A percentile compares a stretch with the other conserved stretches of the same genome.
Evolutionary conservation across 345 rosid genomes (phyloP).

Genomic region (Mangifera indica): DNA sequence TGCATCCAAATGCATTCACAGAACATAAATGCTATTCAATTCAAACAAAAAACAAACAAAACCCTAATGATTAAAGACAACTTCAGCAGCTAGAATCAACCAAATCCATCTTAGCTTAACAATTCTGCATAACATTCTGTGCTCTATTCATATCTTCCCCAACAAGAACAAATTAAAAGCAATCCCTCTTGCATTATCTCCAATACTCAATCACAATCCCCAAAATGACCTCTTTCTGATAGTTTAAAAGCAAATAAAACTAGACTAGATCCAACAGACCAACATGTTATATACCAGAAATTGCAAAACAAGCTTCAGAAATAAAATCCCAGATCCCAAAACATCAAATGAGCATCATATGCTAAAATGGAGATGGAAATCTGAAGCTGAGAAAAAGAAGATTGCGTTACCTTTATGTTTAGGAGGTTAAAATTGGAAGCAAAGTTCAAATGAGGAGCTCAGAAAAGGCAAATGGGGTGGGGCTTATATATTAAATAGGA

Average conservation of each 20-base stretch:
- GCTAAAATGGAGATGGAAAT: no score
- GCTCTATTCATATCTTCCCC: neutral
- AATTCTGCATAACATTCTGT: neutral
- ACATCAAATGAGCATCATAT: neutral
- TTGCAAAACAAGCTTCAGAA: neutral
- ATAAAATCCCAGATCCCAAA: neutral
- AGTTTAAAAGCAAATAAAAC: neutral
- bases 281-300: neutral
- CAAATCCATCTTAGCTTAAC: neutral
- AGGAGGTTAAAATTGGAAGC: constrained; percentile 5
- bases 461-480: no score
- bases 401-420: constrained; percentile 5
- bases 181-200: neutral
- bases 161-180: neutral
- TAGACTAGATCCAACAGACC: neutral
- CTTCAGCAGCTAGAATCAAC: neutral
- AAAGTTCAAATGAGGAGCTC: neutral
- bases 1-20: neutral
- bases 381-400: neutral
- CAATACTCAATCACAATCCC: neutral
- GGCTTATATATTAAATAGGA: neutral
- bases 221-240: neutral
- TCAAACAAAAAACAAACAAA: neutral
- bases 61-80: neutral
- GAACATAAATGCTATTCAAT: neutral